Base-by-base conservation (phyloP, 352 stramenopile species). In the Phytophthora europaea region DNA sequence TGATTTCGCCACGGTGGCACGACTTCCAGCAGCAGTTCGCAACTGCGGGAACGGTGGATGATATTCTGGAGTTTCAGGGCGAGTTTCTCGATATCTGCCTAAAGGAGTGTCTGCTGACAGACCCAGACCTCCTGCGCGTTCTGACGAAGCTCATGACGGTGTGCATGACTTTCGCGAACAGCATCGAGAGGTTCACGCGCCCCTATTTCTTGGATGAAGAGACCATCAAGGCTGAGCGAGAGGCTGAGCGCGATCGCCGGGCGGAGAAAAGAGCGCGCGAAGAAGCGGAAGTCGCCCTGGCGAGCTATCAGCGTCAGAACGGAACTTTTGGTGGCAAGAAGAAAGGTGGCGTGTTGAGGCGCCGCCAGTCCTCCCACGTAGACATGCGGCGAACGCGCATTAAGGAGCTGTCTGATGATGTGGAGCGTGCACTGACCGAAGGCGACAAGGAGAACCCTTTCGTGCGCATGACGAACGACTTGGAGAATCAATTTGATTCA, bases 101-200 rank as follows among this genome's bases (percentile, higher is more conserved):
- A 31, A 98, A 98, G 72, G 97, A 99, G 67, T 99, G 97, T 54
- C 81, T 99, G 33, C 81, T 99, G 47, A 99, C 97, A 0, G 98
- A 99, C 72, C 93, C 91, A 26, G 89, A 98, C n/a, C 76, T 99
- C 2, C 84, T 99, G 38, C 82, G 90, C 3, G 91, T 97, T 28
- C 85, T 99, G 34, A 98, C 94, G 9, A 99, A 98, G 73, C 84
- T 99, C 57, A 98, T 99, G 94, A 99, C 93, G 13, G 98, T 98
- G 16, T 99, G 98, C 72, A 88, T 98, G 43, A 84, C 94, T 1
- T 99, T 99, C 64, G 92, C 94, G 1, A 96, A 98, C 59, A 95
- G 98, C 69, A 98, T 99, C 43, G 95, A 98, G 54, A 78, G 78
- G 8, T 98, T 99, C 66, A 95, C 81, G 18, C 85, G 79, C 4